Evolutionary conservation across 768 basidiomycete species (phyloP), one percentile per base, ranked within the genome.

Genomic region (Termitomyces sp.): DNA sequence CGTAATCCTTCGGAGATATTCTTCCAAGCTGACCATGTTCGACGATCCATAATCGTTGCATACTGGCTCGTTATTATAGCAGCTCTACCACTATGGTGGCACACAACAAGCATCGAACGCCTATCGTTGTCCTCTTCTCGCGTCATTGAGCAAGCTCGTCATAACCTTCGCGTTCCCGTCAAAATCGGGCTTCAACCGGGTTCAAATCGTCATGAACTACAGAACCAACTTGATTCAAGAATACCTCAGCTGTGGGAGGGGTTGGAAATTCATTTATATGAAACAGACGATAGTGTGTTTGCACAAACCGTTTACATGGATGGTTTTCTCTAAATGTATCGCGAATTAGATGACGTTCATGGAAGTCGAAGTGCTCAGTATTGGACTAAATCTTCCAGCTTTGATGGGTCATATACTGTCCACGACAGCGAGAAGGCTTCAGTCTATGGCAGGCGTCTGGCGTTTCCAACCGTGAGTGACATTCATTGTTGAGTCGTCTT

Each of bases 61-160:
- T 97, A 95, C 70, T 94, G 94, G 84, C 54, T 79, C 25, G 71
- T 93, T 27, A 79, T 97, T 35, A 61, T 96, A 34, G 72, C 92
- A 7, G 88, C 87, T 1, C 57, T 95, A 19, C 97, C 97, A 3
- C 78, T 92, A 48, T 99, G 97, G 97, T 98, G 94, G 93, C 79
- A 77, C 50, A 86, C 89, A 27, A 98, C 97, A 5, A 90, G 89
- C 60, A 96, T 98, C 28, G 81, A 94, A 65, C 83, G 95, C 27
- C 76, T 89, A 16, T 74, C 86, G 0, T 74, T 97, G 12, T 92
- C 95, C 1, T 73, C 77, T 8, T 69, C 72, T 42, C 79, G 82
- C 21, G 85, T 94, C 34, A 68, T 69, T 40, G 75, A 77, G 6
- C 78, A 85, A 62, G 74, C 80, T 42, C 68, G 71, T 46, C 76